These are phyloP conservation scores for Fibroporia radiculosa DNA, from an alignment of 768 basidiomycete species.

Conservation along the genomic window DNA sequence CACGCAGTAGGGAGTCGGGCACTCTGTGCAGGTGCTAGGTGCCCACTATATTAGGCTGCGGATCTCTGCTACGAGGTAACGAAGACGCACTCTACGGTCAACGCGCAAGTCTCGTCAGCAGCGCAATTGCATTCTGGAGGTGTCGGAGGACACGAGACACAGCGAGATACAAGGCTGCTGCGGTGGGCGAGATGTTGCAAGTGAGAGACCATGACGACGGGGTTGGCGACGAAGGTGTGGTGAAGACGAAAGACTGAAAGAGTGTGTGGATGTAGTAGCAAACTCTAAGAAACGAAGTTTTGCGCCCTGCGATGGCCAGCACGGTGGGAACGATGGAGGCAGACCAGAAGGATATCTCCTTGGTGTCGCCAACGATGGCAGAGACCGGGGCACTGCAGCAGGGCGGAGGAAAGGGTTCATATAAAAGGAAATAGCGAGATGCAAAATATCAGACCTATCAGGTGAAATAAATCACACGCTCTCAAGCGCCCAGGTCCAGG, in stretches of 20 bases:
- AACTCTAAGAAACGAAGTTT: constrained; percentile 6
- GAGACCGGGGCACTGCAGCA: not conserved
- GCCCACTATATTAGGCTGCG: not conserved
- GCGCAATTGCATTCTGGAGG: constrained; percentile 42
- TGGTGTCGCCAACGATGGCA: constrained; percentile 5
- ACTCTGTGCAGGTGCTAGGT: constrained; percentile 50
- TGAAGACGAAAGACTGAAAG: constrained; percentile 14
- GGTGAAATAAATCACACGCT: constrained; percentile 5
- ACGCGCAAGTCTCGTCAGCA: constrained; percentile 57
- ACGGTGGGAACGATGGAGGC: constrained; percentile 19
- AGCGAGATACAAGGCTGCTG: constrained; percentile 17
- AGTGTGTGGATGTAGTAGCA: constrained; percentile 18
- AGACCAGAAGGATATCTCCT: constrained; percentile 3
- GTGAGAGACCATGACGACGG: constrained; percentile 15
- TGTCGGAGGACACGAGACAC: constrained; percentile 44
- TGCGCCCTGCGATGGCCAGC: constrained; percentile 25
- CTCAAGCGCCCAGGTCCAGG: constrained; percentile 4
- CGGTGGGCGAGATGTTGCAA: not conserved
- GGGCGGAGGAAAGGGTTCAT: not conserved
- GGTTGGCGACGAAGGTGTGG: constrained; percentile 4
- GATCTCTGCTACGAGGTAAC: not conserved
- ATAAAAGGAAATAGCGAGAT: constrained; percentile 1
- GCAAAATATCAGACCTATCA: not conserved
- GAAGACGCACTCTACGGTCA: constrained; percentile 45
- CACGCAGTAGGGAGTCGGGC: constrained; percentile 47